Percentiles rank a stretch among this genome's conserved stretches.
Evolutionary conservation across 345 rosid genomes (phyloP).

Genomic region (Eucalyptus caleyi): DNA sequence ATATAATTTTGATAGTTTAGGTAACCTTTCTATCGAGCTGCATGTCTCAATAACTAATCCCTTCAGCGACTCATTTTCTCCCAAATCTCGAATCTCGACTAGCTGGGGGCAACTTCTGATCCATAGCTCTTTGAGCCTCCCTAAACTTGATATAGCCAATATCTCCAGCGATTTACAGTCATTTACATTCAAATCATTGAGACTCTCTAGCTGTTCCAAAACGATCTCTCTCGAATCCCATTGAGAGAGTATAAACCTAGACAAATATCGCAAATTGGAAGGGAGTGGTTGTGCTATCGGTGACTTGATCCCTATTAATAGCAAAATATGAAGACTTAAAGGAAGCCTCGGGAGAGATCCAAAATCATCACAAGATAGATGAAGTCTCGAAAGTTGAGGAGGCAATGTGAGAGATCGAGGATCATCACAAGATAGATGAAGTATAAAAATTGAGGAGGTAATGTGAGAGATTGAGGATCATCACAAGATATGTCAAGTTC

Average conservation of each 20-base stretch:
- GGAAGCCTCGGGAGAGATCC: background rate
- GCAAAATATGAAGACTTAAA: background rate
- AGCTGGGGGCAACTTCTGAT: background rate
- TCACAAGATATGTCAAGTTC: background rate
- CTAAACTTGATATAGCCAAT: background rate
- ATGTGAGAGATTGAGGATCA: background rate
- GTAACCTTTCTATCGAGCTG: background rate
- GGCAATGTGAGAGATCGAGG: background rate
- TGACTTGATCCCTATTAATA: background rate
- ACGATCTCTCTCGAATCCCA: background rate
- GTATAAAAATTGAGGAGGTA: too few species aligned
- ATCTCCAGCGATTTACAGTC: background rate
- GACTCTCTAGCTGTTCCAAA: background rate
- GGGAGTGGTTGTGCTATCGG: background rate
- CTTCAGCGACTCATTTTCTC: background rate
- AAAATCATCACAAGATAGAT: background rate
- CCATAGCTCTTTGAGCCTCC: background rate
- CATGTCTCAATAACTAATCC: rapidly evolving
- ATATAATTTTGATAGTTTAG: background rate
- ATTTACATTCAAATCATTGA: rapidly evolving
- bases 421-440: too few species aligned
- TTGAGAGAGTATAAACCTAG: rapidly evolving
- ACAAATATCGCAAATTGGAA: background rate
- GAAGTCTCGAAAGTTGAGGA: background rate
- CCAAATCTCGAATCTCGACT: background rate